phyloP scores from a whole-genome alignment of 306 rosid species.

The Glycine soja region DNA sequence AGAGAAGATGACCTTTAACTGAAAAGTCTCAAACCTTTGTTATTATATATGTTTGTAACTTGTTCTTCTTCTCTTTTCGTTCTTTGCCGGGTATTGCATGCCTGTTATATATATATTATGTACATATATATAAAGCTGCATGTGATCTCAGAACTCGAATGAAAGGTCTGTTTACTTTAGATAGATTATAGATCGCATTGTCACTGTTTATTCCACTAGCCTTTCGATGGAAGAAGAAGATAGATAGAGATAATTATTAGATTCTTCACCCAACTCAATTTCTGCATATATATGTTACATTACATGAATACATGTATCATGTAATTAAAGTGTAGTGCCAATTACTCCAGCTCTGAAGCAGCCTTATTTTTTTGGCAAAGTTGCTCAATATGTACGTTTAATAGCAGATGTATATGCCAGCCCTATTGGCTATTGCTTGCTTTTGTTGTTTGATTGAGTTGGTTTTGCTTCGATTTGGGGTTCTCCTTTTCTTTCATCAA shows the following conservation, averaged over 20 bases:
- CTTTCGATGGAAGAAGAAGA: constrained; percentile 22
- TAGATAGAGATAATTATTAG: constrained; percentile 41
- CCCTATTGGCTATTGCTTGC: neutral
- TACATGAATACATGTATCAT: neutral
- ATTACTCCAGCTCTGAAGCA: constrained; percentile 43
- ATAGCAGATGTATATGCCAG: neutral
- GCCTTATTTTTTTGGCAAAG: constrained; percentile 34
- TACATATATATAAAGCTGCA: constrained; percentile 36
- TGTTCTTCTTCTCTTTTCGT: constrained; percentile 34
- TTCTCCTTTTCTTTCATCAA: neutral
- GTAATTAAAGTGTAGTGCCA: constrained; percentile 35
- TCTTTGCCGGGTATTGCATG: constrained; percentile 38
- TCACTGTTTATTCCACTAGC: constrained; percentile 41
- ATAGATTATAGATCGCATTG: constrained; percentile 32
- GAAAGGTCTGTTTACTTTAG: constrained; percentile 50
- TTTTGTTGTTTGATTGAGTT: constrained; percentile 3
- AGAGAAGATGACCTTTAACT: constrained; percentile 38
- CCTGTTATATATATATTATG: neutral
- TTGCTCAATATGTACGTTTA: neutral
- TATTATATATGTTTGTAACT: neutral
- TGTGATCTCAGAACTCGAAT: constrained; percentile 44
- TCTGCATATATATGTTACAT: neutral
- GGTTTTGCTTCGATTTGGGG: neutral
- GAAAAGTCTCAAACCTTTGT: neutral
- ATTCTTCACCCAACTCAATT: constrained; percentile 39